A percentile compares a stretch with the other conserved stretches of the same genome.
Conservation (phyloP, 495 filamentous ascomycete genomes). For the Aeminium ludgeri region DNA sequence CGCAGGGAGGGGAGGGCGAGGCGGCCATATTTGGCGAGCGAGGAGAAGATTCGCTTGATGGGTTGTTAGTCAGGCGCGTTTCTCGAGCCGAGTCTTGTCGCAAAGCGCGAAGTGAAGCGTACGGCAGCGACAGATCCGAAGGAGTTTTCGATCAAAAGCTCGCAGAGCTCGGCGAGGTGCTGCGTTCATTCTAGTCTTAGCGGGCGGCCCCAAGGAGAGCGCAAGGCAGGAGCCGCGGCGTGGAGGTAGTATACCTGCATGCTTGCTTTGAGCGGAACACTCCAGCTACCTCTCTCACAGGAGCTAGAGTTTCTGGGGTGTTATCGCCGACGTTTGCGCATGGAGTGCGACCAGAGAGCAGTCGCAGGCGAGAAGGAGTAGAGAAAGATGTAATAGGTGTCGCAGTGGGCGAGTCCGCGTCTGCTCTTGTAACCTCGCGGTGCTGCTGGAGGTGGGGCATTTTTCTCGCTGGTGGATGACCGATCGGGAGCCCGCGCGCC, state of each 20-base stretch:
- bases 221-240: not conserved
- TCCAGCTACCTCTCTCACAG: conserved; percentile 12
- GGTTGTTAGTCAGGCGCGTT: conserved; percentile 8
- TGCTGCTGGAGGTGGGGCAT: not conserved
- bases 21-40: conserved; percentile 59
- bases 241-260: not conserved
- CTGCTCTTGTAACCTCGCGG: not conserved
- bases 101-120: conserved; percentile 25
- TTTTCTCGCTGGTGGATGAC: not conserved
- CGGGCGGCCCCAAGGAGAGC: not conserved
- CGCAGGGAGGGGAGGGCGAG: conserved; percentile 49
- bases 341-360: not conserved
- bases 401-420: not conserved
- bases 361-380: not conserved
- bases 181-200: conserved; percentile 6
- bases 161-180: conserved; percentile 56
- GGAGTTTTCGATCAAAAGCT: conserved; percentile 70
- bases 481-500: not conserved
- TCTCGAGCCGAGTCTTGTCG: not conserved
- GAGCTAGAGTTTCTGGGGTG: conserved; percentile 3
- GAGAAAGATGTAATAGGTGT: not conserved
- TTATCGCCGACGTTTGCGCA: conserved; percentile 13
- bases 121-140: conserved; percentile 84
- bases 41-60: conserved; percentile 43
- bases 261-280: not conserved